phyloP scores from a whole-genome alignment of 805 yeast genomes.

The Lachancea cidri region DNA sequence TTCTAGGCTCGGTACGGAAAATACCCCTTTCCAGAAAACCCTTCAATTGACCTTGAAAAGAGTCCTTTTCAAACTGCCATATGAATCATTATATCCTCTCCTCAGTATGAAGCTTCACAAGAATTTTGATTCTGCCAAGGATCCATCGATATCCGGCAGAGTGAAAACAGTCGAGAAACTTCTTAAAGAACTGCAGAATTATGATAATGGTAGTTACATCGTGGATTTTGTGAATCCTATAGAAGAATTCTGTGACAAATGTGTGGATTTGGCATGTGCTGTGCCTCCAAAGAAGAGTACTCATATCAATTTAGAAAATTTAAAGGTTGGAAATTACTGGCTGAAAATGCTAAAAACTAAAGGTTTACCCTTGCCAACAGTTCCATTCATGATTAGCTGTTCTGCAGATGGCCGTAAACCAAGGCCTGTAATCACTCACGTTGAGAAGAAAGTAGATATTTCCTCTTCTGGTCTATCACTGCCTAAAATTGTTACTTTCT shows the following conservation, averaged over 20 bases:
- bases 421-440: constrained; percentile 43
- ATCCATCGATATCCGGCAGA: constrained; percentile 39
- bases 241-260: constrained; percentile 45
- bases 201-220: constrained; percentile 24
- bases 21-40: constrained; percentile 48
- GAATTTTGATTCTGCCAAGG: constrained; percentile 30
- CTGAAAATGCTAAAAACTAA: constrained; percentile 38
- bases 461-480: constrained; percentile 81
- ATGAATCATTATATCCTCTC: constrained; percentile 61
- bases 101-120: constrained; percentile 51
- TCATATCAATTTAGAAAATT: constrained; percentile 27
- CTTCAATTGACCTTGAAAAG: constrained; percentile 44
- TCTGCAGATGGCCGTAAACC: constrained; percentile 35
- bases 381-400: constrained; percentile 37
- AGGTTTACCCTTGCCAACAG: constrained; percentile 65
- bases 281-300: constrained; percentile 28
- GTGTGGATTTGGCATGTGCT: constrained; percentile 46
- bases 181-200: constrained; percentile 36
- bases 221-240: constrained; percentile 39
- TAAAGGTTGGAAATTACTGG: constrained; percentile 56
- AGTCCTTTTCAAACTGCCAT: constrained; percentile 58
- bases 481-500: constrained; percentile 70
- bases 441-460: constrained; percentile 46
- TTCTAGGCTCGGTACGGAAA: constrained; percentile 55
- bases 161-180: constrained; percentile 49